These are phyloP conservation scores for Pseudogymnoascus sp. DNA, from an alignment of 2,329 filamentous ascomycete genomes.

Conservation along the genomic window DNA sequence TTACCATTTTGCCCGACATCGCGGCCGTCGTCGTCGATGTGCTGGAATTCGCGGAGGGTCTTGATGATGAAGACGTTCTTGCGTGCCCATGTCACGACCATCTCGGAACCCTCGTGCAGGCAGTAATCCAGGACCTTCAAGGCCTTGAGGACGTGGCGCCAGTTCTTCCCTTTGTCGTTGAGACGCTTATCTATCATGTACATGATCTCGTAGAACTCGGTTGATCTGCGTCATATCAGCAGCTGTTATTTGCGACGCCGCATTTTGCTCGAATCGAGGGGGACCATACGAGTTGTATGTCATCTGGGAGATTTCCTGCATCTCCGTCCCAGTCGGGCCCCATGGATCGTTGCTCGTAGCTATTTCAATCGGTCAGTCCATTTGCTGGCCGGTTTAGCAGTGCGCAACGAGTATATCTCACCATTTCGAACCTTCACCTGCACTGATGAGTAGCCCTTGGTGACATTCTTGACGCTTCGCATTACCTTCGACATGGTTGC, in stretches of 20 bases:
- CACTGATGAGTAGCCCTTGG: slow-evolving; percentile 92
- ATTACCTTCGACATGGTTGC: slow-evolving; percentile 88
- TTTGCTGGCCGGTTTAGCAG: slow-evolving; percentile 7
- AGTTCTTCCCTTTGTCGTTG: slow-evolving; percentile 99
- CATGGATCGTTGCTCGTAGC: slow-evolving; percentile 98
- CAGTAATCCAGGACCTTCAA: slow-evolving; percentile 97
- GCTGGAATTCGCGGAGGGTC: slow-evolving; percentile 92
- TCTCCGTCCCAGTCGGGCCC: slow-evolving; percentile 95
- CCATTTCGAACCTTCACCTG: slow-evolving; percentile 99
- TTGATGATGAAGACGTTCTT: slow-evolving; percentile 99
- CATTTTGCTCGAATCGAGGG: neutral
- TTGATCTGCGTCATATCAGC: slow-evolving; percentile 45
- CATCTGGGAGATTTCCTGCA: slow-evolving; percentile 96
- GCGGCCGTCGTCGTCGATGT: slow-evolving; percentile 87
- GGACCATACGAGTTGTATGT: slow-evolving; percentile 85
- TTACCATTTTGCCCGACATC: slow-evolving; percentile 95
- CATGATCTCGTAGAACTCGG: slow-evolving; percentile 99
- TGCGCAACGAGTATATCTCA: slow-evolving; percentile 38
- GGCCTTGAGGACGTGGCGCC: slow-evolving; percentile 95
- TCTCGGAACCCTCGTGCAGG: slow-evolving; percentile 90
- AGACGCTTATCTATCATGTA: slow-evolving; percentile 98
- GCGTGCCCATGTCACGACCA: slow-evolving; percentile 94
- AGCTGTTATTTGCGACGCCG: slow-evolving; percentile 4
- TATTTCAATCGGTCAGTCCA: slow-evolving; percentile 34
- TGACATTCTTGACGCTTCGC: slow-evolving; percentile 97